phyloP scores from a whole-genome alignment of 2,329 filamentous ascomycete species.

The Drechslerella coelobrocha region DNA sequence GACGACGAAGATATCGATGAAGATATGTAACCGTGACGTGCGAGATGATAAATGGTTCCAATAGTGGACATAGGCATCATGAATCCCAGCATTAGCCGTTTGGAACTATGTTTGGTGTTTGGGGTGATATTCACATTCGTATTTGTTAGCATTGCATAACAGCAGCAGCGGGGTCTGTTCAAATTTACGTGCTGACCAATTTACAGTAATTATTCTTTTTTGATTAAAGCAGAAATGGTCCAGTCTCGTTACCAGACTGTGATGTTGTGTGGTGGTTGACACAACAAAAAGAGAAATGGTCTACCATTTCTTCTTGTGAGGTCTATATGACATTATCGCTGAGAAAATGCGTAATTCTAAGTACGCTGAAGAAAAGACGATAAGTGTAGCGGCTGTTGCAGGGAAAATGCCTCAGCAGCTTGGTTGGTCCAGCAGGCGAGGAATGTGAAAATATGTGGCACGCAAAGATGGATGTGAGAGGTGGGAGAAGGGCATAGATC shows the following conservation, averaged over 20 bases:
- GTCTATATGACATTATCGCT: conserved; percentile 31
- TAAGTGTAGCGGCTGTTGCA: not conserved
- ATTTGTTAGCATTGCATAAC: no score
- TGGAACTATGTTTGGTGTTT: no score
- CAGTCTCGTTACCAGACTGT: no score
- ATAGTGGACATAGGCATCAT: not conserved
- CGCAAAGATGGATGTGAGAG: not conserved
- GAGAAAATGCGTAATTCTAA: conserved; percentile 8
- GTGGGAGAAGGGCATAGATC: not conserved
- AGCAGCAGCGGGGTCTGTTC: no score
- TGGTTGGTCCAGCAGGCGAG: no score
- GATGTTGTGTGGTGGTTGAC: no score
- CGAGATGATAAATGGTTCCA: conserved; percentile 11
- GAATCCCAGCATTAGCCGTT: not conserved
- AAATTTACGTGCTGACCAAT: no score
- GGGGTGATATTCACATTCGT: no score
- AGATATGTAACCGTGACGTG: conserved; percentile 55
- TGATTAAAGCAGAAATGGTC: no score
- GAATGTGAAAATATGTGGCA: not conserved
- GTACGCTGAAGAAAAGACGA: not conserved
- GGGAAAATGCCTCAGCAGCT: not conserved
- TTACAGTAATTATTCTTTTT: no score
- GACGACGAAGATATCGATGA: conserved; percentile 53
- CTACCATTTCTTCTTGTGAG: conserved; percentile 21
- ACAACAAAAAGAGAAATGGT: no score